These are phyloP conservation scores for Trichosporon coremiiforme DNA, from an alignment of 1,284 basidiomycete species.

Conservation along the genomic window DNA sequence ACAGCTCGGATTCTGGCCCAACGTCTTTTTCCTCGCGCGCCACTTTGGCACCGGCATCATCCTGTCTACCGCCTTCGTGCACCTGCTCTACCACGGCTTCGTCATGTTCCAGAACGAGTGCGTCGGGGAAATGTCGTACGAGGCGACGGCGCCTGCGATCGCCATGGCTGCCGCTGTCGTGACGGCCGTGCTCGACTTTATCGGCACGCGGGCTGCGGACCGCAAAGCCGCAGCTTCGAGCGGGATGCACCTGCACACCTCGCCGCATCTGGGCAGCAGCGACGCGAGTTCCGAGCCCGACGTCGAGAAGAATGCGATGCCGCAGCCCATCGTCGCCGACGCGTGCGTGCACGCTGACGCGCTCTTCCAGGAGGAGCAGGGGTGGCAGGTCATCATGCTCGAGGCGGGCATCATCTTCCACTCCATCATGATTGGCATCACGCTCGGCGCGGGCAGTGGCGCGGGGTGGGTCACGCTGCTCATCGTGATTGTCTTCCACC, in stretches of 20 bases:
- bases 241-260: background rate
- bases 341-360: slow-evolving; percentile 25
- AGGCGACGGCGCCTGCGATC: slow-evolving; percentile 57
- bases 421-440: slow-evolving; percentile 40
- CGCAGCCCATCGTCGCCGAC: background rate
- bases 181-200: slow-evolving; percentile 52
- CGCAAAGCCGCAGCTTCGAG: background rate
- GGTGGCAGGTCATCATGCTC: slow-evolving; percentile 34
- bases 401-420: slow-evolving; percentile 58
- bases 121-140: slow-evolving; percentile 57
- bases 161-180: slow-evolving; percentile 47
- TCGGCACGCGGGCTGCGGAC: slow-evolving; percentile 31
- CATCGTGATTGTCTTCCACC: slow-evolving; percentile 46
- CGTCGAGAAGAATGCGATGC: background rate
- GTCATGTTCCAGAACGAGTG: slow-evolving; percentile 56
- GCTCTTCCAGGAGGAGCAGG: slow-evolving; percentile 27
- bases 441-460: slow-evolving; percentile 36
- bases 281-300: background rate
- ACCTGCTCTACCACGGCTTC: slow-evolving; percentile 58
- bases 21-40: slow-evolving; percentile 52
- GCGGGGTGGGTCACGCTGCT: slow-evolving; percentile 38
- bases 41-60: slow-evolving; percentile 47
- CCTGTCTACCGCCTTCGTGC: slow-evolving; percentile 32
- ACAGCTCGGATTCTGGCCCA: slow-evolving; percentile 33
- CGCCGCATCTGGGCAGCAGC: background rate